Conservation (phyloP, 2,329 filamentous ascomycete genomes). For the Aspergillus proliferans region DNA sequence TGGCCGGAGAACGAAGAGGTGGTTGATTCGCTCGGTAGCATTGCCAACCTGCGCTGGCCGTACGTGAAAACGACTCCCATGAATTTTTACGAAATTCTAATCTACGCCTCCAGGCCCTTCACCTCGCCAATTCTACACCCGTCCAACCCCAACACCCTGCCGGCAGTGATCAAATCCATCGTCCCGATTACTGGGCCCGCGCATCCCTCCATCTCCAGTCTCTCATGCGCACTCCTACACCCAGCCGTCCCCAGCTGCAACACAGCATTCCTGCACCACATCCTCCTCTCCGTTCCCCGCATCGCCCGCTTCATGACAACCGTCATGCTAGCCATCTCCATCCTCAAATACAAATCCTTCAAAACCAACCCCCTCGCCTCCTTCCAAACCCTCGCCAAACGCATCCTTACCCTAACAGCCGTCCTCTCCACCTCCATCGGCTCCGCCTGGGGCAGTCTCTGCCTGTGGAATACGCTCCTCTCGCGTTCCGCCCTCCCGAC, state of each 20-base stretch:
- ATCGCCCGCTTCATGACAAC: slow-evolving; percentile 66
- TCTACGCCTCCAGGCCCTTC: slow-evolving; percentile 53
- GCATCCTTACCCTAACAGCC: slow-evolving; percentile 66
- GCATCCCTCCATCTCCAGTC: slow-evolving; percentile 75
- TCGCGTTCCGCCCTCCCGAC: slow-evolving; percentile 69
- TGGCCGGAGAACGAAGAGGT: slow-evolving; percentile 76
- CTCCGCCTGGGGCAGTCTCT: slow-evolving; percentile 81
- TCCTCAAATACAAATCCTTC: slow-evolving; percentile 62
- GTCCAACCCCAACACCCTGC: slow-evolving; percentile 48
- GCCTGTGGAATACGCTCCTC: slow-evolving; percentile 75
- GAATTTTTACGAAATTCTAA: background rate
- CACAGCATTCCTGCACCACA: slow-evolving; percentile 80
- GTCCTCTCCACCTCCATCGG: slow-evolving; percentile 80
- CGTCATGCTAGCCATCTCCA: slow-evolving; percentile 60
- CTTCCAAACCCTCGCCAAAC: slow-evolving; percentile 59
- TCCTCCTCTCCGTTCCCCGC: slow-evolving; percentile 73
- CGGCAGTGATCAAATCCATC: slow-evolving; percentile 63
- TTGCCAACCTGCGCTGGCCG: slow-evolving; percentile 80
- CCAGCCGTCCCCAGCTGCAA: slow-evolving; percentile 81
- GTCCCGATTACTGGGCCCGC: slow-evolving; percentile 74
- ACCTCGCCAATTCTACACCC: slow-evolving; percentile 84
- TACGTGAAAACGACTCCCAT: slow-evolving; percentile 40
- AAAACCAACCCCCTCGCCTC: slow-evolving; percentile 63
- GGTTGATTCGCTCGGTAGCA: slow-evolving; percentile 72
- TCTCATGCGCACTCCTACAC: slow-evolving; percentile 86